phyloP scores from a whole-genome alignment of 805 yeast genomes.

The Saccharomyces eubayanus region DNA sequence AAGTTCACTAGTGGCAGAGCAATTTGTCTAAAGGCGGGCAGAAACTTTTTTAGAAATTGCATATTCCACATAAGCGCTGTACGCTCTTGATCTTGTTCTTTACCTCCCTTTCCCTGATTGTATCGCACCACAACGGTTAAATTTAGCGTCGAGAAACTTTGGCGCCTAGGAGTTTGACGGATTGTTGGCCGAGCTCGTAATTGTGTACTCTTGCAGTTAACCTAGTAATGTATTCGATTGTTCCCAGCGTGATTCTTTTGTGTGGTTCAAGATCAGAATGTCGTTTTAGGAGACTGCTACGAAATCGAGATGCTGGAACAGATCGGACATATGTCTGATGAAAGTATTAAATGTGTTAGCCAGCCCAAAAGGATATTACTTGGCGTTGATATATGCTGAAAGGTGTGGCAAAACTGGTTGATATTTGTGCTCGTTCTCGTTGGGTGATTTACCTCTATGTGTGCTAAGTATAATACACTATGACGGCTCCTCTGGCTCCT shows the following conservation, averaged over 20 bases:
- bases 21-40: slow-evolving; percentile 7
- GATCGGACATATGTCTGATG: slow-evolving; percentile 14
- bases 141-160: slow-evolving; percentile 1
- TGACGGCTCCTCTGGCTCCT: no score
- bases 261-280: slow-evolving; percentile 7
- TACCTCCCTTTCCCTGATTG: slow-evolving; percentile 5
- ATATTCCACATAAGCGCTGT: slow-evolving; percentile 13
- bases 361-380: slow-evolving; percentile 9
- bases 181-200: slow-evolving; percentile 5
- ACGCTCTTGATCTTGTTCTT: slow-evolving; percentile 7
- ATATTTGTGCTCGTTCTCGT: no score
- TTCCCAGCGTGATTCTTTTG: slow-evolving; percentile 8
- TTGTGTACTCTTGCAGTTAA: slow-evolving; percentile 11
- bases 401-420: no score
- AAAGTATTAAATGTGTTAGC: slow-evolving; percentile 15
- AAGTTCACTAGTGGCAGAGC: slow-evolving; percentile 7
- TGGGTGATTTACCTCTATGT: no score
- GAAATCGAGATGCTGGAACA: slow-evolving; percentile 8
- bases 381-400: no score
- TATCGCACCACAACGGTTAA: slow-evolving; percentile 10
- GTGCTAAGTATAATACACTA: no score
- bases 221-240: slow-evolving; percentile 9
- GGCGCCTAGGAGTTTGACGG: slow-evolving; percentile 8
- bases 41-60: slow-evolving; percentile 12
- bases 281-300: slow-evolving; percentile 13